A percentile compares a stretch with the other conserved stretches of the same genome.
Conservation (phyloP, 2,329 filamentous ascomycete genomes). For the Arthrinium puccinioides region DNA sequence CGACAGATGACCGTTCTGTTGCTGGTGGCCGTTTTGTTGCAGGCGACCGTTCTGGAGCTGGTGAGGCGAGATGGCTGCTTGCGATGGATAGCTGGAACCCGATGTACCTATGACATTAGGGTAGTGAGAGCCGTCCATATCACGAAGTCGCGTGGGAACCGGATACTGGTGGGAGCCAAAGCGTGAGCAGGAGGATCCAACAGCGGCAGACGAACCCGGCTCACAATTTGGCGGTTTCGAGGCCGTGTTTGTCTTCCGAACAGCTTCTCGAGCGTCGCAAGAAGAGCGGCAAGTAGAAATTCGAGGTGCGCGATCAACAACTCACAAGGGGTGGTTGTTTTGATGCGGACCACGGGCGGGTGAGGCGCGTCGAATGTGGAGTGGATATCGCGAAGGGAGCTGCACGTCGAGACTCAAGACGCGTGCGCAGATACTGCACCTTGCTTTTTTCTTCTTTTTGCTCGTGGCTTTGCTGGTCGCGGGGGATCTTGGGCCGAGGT, state of each 20-base stretch:
- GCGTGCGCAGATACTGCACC: not conserved
- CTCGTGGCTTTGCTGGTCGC: too few species aligned
- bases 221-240: too few species aligned
- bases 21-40: conserved; percentile 18
- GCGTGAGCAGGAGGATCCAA: not conserved
- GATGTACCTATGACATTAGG: conserved; percentile 50
- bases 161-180: conserved; percentile 12
- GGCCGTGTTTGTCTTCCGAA: too few species aligned
- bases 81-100: conserved; percentile 43
- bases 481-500: too few species aligned
- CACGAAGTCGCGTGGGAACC: conserved; percentile 22
- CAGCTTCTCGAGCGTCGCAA: too few species aligned
- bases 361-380: too few species aligned
- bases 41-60: conserved; percentile 34
- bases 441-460: not conserved
- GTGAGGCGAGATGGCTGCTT: conserved; percentile 43
- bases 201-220: not conserved
- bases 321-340: too few species aligned
- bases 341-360: too few species aligned
- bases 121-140: conserved; percentile 48
- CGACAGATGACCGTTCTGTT: conserved; percentile 35
- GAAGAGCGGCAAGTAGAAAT: too few species aligned
- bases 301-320: too few species aligned
- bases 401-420: not conserved
- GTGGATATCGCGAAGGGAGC: conserved; percentile 4